A percentile compares a stretch with the other conserved stretches of the same genome.
Conservation (phyloP, 495 filamentous ascomycete species). For the Hyaloscypha variabilis region DNA sequence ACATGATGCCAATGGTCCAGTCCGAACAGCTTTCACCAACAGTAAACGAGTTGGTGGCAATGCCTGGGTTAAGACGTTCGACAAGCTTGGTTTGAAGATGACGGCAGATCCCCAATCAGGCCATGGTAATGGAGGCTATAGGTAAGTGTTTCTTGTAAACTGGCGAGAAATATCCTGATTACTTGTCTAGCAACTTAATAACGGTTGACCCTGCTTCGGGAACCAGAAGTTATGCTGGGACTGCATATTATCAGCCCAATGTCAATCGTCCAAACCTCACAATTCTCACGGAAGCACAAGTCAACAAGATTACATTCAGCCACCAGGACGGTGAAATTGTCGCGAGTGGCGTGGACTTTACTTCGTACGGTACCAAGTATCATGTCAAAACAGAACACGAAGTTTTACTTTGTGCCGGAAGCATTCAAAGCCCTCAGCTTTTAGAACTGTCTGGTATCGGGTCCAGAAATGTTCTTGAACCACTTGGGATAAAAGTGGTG, state of each 20-base stretch:
- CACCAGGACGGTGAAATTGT: neutral
- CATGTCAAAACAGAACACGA: slow-evolving; percentile 15
- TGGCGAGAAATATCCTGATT: neutral
- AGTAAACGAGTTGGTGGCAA: neutral
- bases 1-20: neutral
- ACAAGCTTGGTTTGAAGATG: slow-evolving; percentile 9
- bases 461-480: slow-evolving; percentile 28
- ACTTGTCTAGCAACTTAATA: neutral
- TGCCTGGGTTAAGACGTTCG: slow-evolving; percentile 8
- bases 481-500: slow-evolving; percentile 52
- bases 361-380: slow-evolving; percentile 31
- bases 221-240: slow-evolving; percentile 18
- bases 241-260: slow-evolving; percentile 10
- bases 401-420: slow-evolving; percentile 24
- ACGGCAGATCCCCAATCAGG: neutral
- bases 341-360: slow-evolving; percentile 34
- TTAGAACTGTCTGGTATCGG: slow-evolving; percentile 31
- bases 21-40: neutral
- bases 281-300: slow-evolving; percentile 1
- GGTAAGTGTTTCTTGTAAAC: neutral
- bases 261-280: slow-evolving; percentile 27
- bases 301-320: slow-evolving; percentile 9
- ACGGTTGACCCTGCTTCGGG: slow-evolving; percentile 6
- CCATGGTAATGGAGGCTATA: slow-evolving; percentile 6
- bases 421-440: slow-evolving; percentile 24